Conservation (phyloP, 2,329 filamentous ascomycete genomes). For the Coniochaeta sp. region DNA sequence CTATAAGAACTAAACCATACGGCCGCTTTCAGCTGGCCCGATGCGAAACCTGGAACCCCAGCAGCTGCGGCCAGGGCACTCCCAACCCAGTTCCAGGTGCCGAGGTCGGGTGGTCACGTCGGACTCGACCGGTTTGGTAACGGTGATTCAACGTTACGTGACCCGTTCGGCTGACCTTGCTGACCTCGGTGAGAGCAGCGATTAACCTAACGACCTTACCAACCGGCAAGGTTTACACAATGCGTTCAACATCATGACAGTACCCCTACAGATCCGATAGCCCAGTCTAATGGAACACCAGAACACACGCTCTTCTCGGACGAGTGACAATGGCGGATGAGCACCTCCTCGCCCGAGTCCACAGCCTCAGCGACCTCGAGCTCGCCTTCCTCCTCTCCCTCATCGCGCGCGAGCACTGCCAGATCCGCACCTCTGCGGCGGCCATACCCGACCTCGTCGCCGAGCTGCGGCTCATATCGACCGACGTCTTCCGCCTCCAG, state of each 20-base stretch:
- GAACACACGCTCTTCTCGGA: not conserved
- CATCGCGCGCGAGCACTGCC: conserved; percentile 76
- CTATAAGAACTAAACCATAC: no score
- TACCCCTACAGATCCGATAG: not conserved
- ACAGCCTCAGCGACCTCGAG: conserved; percentile 78
- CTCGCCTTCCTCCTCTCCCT: conserved; percentile 79
- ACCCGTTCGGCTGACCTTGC: not conserved
- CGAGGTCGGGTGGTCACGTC: no score
- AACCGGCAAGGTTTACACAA: not conserved
- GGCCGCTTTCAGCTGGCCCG: not conserved
- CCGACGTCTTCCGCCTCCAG: conserved; percentile 64
- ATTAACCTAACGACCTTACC: not conserved
- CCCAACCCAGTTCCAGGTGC: no score
- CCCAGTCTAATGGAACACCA: not conserved
- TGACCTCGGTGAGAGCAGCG: not conserved
- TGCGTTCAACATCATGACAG: not conserved
- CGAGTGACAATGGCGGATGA: conserved; percentile 49
- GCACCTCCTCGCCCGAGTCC: conserved; percentile 59
- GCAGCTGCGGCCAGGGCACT: no score
- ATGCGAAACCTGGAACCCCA: not conserved
- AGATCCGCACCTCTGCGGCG: conserved; percentile 61
- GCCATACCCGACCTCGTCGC: conserved; percentile 60
- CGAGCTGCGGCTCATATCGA: conserved; percentile 65
- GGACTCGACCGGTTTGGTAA: not conserved
- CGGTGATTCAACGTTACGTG: not conserved